Percentiles rank a stretch among this genome's conserved stretches.
These are phyloP conservation scores for Cicer pinnatifidum DNA, from an alignment of 306 rosid genomes.

Conservation along the genomic window DNA sequence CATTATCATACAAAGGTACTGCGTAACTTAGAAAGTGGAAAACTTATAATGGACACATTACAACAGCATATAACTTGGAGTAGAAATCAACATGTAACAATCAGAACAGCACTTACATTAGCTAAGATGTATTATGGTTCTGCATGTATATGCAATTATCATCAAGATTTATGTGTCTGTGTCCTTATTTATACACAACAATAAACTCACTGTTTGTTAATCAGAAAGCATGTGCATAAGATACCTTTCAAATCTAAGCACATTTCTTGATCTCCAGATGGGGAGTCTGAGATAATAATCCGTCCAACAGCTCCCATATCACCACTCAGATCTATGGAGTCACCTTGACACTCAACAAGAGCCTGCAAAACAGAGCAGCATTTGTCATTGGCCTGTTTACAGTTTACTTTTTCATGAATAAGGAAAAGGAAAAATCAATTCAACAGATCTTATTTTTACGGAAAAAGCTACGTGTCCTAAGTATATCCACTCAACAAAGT, in stretches of 20 bases:
- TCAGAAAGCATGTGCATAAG: constrained; percentile 30
- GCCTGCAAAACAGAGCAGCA: constrained; percentile 59
- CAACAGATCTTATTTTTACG: neutral
- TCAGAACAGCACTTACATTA: constrained; percentile 19
- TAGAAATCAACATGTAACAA: constrained; percentile 16
- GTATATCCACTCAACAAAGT: constrained; percentile 28
- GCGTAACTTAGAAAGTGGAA: constrained; percentile 33
- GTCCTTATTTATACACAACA: constrained; percentile 4
- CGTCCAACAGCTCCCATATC: constrained; percentile 95
- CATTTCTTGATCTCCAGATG: constrained; percentile 69
- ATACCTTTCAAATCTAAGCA: constrained; percentile 85
- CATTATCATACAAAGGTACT: constrained; percentile 26
- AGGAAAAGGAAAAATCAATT: constrained; percentile 11
- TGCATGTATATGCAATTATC: constrained; percentile 12
- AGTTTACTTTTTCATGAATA: constrained; percentile 38
- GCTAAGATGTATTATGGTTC: constrained; percentile 28
- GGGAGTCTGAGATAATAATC: constrained; percentile 67
- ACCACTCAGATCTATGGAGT: constrained; percentile 88
- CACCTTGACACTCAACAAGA: constrained; percentile 94
- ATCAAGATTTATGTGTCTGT: constrained; percentile 10
- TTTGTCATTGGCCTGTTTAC: constrained; percentile 35
- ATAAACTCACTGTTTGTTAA: constrained; percentile 21
- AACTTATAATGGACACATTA: constrained; percentile 10
- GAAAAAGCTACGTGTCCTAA: neutral
- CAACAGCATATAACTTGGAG: constrained; percentile 27